Base-by-base conservation (phyloP, 108 stramenopile species). In the Hondaea fermentalgiana region DNA sequence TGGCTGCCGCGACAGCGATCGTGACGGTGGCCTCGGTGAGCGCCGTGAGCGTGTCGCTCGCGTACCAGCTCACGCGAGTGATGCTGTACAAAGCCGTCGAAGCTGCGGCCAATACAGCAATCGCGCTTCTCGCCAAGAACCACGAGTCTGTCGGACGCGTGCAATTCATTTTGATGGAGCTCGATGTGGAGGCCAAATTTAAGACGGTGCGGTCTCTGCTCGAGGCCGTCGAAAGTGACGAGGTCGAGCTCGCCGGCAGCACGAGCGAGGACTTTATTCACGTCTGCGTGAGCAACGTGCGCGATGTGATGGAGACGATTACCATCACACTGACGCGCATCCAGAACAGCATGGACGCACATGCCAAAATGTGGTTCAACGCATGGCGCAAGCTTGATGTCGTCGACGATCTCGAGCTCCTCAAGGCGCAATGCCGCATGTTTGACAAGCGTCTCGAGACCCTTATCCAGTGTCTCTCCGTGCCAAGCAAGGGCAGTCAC, bases 21-120 rank as follows among this genome's bases (percentile, higher is more conserved):
- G 72, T 83, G 72, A 83, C 72, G 72, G 49, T 83, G 49, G 72
- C 72, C 42, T 45, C 47, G 47, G 49, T 83, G 72, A 83, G 72
- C 72, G 60, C 60, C 25, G 60, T 64, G 60, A 64, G 60, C 35
- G 60, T 64, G 19, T 83, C 72, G 6, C 72, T 83, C 23, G 72
- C 72, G 72, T 83, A 83, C 49, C 72, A 83, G 72, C 72, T 83
- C 17, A 83, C 72, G 12, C 72, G 72, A 5, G 72, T 83, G 12
- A 83, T 83, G 72, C 49, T 83, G 12, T 83, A 83, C 49, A 83
- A 83, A 43, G 72, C 49, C 10, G 72, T 51, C 14, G 72, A 83
- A 21, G 44, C 49, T 10, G 72, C 8, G 10, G 72, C 72, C 23
- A 83, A 83, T 43, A 51, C 72, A 21, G 72, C 72, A 16, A 83